Base-by-base conservation (phyloP, 345 rosid species). In the Populus euphratica region DNA sequence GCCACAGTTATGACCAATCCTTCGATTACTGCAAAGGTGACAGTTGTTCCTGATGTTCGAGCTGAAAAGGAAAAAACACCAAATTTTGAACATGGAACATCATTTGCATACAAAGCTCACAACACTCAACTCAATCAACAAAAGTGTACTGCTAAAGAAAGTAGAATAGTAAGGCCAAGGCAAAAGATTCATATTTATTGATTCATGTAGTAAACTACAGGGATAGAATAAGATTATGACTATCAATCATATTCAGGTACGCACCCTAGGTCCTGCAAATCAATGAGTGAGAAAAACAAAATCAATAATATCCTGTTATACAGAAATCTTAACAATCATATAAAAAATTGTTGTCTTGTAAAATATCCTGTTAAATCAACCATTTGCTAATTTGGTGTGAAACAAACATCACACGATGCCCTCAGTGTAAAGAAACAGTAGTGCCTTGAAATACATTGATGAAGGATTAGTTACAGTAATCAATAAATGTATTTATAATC, bases 1-100 rank as follows among this genome's bases (percentile, higher is more conserved):
- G 98, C 99, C 78, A 92, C 99, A 69, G 96, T 94, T 82, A 96
- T 74, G 47, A 89, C 87, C 95, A 93, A 94, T 75, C 98, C 97
- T 83, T 96, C 99, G 68, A 94, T 90, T 78, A 96, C 89, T 35
- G 89, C 92, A 83, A 94, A 94, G 73, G 99, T 92, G 76, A 94
- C 98, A 6, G 99, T 92, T 25, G 98, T 96, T 77, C 98, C 98
- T 2, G 98, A 96, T 8, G 90, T 91, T 85, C 89, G 89, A 21
- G 93, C 98, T 94, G 93, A 69, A 79, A 86, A 68, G 56, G 61
- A 27, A 65, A 74, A 18, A 25, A 27, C 36, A n/a, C 50, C 6
- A 47, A 49, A 41, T 18, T 35, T 59, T 38, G 62, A 56, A 25
- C 9, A 1, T 20, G 6, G 59, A 72, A 49, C 41, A 20, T 33